Evolutionary conservation across 225 moss, liverwort and hornwort species (phyloP), one percentile per base, ranked within the genome.

Genomic region (Anthoceros angustus): DNA sequence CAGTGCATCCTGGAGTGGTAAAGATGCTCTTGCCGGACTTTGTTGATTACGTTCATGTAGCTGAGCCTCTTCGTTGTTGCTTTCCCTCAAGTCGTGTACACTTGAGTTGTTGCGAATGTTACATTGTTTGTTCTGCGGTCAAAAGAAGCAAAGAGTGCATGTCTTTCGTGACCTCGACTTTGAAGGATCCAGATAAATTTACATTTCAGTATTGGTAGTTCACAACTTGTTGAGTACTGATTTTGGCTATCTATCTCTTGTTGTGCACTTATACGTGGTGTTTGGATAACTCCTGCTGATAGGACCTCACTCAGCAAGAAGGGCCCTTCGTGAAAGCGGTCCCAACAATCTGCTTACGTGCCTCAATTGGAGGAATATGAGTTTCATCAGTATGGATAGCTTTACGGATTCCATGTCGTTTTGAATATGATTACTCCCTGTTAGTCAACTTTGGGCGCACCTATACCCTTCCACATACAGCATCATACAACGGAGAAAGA

Each of bases 1-100:
- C 92, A 93, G 66, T 93, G 92, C 76, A 93, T 93, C 63, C 77
- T 93, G 60, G 89, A 93, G 74, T 93, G 93, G 92, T 87, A 70
- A 82, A 11, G 16, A 55, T 15, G 55, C 23, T 23, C 14, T 55
- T 55, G 16, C 12, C 18, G n/a, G 10, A 18, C 23, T 55, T 15
- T 55, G 7, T 18, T 1, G 7, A 55, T 8, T 23, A 20, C 5
- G 18, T 0, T 55, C 10, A 0, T 2, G 5, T 48, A 20, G 5
- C 18, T 15, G 6, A 15, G 8, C 23, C 8, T 46, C 11, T 0
- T 55, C 1, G 18, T 18, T 55, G n/a, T 15, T 5, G n/a, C 16
- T 46, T 46, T 55, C 55, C 18, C 39, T 15, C 32, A n/a, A n/a
- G n/a, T n/a, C 38, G 21, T 71, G 21, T 5, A 49, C 26, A 46